Conservation (phyloP, 129 eudicot genomes). For the Erigeron canadensis region DNA sequence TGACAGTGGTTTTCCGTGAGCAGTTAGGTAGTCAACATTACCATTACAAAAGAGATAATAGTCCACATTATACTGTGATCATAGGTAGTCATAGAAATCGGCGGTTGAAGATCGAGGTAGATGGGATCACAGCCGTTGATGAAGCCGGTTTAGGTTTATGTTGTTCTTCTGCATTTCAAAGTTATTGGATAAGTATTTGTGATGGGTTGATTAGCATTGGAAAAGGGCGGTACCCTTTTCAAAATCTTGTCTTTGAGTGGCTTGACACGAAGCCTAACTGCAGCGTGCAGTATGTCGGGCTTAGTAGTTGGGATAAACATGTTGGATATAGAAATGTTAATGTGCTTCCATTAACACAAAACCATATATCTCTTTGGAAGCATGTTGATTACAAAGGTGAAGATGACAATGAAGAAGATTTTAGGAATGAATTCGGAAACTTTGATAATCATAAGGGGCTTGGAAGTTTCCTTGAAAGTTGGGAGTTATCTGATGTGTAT, state of each 20-base stretch:
- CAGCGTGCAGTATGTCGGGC: conserved; percentile 91
- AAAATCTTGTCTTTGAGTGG: conserved; percentile 93
- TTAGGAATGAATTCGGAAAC: conserved; percentile 50
- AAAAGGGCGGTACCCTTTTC: conserved; percentile 94
- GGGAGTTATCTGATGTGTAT: conserved; percentile 84
- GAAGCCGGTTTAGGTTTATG: conserved; percentile 78
- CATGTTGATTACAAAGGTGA: conserved; percentile 68
- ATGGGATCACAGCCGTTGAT: conserved; percentile 89
- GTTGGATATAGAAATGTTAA: conserved; percentile 93
- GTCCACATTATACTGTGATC: conserved; percentile 86
- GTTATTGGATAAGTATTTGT: conserved; percentile 93
- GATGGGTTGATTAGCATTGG: conserved; percentile 95
- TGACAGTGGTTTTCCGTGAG: conserved; percentile 88
- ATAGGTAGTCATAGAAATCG: conserved; percentile 90
- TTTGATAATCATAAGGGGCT: conserved; percentile 64
- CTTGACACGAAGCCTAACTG: conserved; percentile 89
- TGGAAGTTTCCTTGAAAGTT: conserved; percentile 78
- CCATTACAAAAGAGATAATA: conserved; percentile 87
- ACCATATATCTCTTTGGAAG: conserved; percentile 88
- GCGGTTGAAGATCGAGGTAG: conserved; percentile 73
- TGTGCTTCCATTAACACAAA: conserved; percentile 76
- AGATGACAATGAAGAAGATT: conserved; percentile 65
- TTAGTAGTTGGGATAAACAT: conserved; percentile 98
- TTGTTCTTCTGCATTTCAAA: conserved; percentile 86
- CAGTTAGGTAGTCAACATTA: conserved; percentile 92